phyloP scores from a whole-genome alignment of 257 asterid species.

The Solanum virginianum region DNA sequence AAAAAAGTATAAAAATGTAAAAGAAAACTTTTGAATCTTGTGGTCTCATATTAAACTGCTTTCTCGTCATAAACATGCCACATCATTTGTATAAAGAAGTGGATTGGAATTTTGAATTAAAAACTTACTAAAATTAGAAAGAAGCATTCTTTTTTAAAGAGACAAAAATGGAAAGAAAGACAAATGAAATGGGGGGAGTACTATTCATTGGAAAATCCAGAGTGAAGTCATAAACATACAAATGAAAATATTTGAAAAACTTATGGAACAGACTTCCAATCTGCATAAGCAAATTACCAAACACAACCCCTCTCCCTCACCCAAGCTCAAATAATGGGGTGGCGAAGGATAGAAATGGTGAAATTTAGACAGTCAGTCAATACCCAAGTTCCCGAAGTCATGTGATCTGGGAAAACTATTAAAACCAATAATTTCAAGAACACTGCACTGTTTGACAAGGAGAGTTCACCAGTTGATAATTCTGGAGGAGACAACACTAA shows the following conservation, averaged over 20 bases:
- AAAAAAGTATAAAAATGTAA: not conserved
- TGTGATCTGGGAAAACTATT: not conserved
- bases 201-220: not conserved
- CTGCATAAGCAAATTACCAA: not conserved
- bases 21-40: not conserved
- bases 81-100: not conserved
- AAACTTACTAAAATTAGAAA: not conserved
- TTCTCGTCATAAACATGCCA: not conserved
- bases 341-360: not conserved
- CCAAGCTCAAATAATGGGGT: not conserved
- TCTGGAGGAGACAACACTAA: not conserved
- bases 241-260: not conserved
- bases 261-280: not conserved
- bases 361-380: not conserved
- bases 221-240: not conserved
- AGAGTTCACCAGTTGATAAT: not conserved
- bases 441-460: not conserved
- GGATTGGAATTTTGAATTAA: not conserved
- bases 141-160: not conserved
- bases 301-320: not conserved
- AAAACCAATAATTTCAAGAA: not conserved
- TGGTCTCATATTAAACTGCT: not conserved
- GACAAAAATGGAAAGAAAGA: not conserved
- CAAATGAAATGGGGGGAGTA: not conserved
- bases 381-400: not conserved